Conservation (phyloP, 2,329 filamentous ascomycete species). For the Verticillium isaacii region DNA sequence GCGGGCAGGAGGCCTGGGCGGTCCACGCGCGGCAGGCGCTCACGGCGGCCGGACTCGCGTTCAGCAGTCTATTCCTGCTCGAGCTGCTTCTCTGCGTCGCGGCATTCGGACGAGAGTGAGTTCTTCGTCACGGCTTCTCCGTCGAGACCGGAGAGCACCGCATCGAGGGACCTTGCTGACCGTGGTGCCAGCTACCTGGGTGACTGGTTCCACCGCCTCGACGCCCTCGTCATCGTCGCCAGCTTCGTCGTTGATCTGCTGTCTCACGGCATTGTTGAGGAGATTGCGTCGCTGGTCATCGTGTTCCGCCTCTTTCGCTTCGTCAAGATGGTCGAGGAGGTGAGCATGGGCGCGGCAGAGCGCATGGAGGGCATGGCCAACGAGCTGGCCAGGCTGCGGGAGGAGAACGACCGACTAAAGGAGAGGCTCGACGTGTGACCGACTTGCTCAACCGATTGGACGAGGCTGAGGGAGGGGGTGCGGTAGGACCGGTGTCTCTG, state of each 20-base stretch:
- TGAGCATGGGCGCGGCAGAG: conserved; percentile 58
- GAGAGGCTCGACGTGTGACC: conserved; percentile 7
- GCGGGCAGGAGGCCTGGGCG: conserved; percentile 36
- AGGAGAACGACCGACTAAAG: conserved; percentile 34
- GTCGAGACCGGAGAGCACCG: not conserved
- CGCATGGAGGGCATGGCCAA: conserved; percentile 53
- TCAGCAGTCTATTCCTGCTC: conserved; percentile 60
- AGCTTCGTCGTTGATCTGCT: conserved; percentile 60
- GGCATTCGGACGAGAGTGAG: conserved; percentile 56
- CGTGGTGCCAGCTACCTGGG: conserved; percentile 43
- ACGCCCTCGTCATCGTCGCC: conserved; percentile 56
- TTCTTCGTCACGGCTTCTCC: conserved; percentile 5
- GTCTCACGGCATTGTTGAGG: conserved; percentile 54
- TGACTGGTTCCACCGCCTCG: conserved; percentile 59
- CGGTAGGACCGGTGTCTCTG: not conserved
- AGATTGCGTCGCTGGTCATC: conserved; percentile 62
- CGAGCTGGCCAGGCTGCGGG: conserved; percentile 46
- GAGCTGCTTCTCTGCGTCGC: conserved; percentile 56
- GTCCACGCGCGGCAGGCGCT: conserved; percentile 31
- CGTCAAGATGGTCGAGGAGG: conserved; percentile 67
- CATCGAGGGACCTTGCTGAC: not conserved
- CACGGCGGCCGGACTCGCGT: conserved; percentile 48
- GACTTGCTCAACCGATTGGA: not conserved
- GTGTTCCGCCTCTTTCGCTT: conserved; percentile 64
- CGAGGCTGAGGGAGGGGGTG: not conserved